phyloP scores from a whole-genome alignment of 345 rosid genomes.

The Clarkia xantiana region DNA sequence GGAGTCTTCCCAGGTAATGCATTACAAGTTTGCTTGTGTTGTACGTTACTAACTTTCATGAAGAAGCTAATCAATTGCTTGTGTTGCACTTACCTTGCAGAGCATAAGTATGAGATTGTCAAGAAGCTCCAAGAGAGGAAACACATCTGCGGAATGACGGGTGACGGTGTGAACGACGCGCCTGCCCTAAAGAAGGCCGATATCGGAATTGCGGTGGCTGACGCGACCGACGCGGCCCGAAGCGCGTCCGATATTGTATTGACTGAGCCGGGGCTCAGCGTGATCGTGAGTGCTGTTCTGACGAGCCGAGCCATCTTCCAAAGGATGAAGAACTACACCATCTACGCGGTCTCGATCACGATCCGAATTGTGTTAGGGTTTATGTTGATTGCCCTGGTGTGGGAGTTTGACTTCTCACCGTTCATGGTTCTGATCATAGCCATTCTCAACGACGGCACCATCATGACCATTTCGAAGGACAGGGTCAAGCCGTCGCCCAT shows the following conservation, averaged over 20 bases:
- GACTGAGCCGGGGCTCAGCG: conserved; percentile 91
- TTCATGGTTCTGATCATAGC: conserved; percentile 94
- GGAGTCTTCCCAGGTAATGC: conserved; percentile 81
- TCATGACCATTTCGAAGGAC: conserved; percentile 75
- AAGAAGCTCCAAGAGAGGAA: conserved; percentile 73
- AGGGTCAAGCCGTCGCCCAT: conserved; percentile 77
- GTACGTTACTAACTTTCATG: background rate
- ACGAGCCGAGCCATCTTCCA: conserved; percentile 94
- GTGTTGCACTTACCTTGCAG: conserved; percentile 14
- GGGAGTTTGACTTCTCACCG: conserved; percentile 92
- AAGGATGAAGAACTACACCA: conserved; percentile 96
- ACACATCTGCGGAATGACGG: conserved; percentile 95
- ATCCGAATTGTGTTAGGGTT: conserved; percentile 83
- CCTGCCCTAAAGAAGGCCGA: conserved; percentile 91
- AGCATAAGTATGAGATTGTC: conserved; percentile 93
- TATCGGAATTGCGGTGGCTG: conserved; percentile 95
- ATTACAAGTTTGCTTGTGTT: background rate
- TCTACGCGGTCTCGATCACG: conserved; percentile 88
- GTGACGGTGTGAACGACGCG: conserved; percentile 96
- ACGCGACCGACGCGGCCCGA: conserved; percentile 93
- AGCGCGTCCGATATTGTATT: conserved; percentile 86
- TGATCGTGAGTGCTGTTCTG: conserved; percentile 82
- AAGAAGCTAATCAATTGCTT: background rate
- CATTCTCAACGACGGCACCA: conserved; percentile 74
- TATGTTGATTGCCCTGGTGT: conserved; percentile 72